Evolutionary conservation across 176 grass and related monocot species (phyloP), one percentile per base, ranked within the genome.

Genomic region (Saccharum officinarum): DNA sequence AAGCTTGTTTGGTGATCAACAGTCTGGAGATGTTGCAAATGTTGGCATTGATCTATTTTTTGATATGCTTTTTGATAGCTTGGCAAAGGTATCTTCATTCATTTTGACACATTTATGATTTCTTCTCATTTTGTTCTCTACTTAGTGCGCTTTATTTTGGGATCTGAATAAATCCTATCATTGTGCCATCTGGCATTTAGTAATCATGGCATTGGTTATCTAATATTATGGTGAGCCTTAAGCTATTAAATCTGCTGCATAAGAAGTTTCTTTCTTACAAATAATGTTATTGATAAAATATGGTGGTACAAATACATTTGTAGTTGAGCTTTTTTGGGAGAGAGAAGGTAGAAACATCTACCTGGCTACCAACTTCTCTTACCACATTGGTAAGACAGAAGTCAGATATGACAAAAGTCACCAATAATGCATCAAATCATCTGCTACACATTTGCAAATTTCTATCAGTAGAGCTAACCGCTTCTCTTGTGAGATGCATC

Each of bases 31-130:
- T 70, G 90, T 98, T 90, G 95, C 91, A 71, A 95, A 98, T 92
- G 95, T 98, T 44, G 95, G 95, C 62, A 90, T 94, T 26, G 95
- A 98, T 77, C 89, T 98, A 14, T 98, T 95, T 83, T 98, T 98
- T 80, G 95, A 98, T 91, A 98, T 98, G 95, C 95, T 98, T 75
- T 98, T 98, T 80, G 95, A 98, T 57, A 95, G 92, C 74, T 90
- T 98, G 79, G 93, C 91, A 77, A 90, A 98, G 95, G 95, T 98
- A 91, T 82, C 2, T 4, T 40, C 80, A 50, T 75, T 76, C 44
- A 68, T 46, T 44, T 11, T 31, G 11, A 26, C 28, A 83, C 54
- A 72, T 72, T 47, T 31, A 39, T 71, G 41, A 52, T 28, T 39
- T 46, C 10, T 55, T 34, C 60, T 68, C 41, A 8, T 72, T 83